These are phyloP conservation scores for Coelastrella sp. DNA, from an alignment of 139 green algal species.

Conservation along the genomic window DNA sequence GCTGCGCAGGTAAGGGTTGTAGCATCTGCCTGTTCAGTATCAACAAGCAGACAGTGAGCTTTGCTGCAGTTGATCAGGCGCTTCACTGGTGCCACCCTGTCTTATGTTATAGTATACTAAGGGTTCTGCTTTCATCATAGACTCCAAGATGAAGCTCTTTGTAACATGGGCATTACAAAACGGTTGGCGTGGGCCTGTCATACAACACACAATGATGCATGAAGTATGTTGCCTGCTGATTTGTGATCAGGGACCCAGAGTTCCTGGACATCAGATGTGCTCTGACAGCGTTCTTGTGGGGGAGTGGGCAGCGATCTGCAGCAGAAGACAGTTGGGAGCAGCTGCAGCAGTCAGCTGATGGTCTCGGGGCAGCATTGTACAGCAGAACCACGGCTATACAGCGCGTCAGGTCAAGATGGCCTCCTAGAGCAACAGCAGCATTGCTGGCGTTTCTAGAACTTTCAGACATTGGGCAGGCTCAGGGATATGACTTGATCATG, in stretches of 20 bases:
- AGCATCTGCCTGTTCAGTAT: too few relatives aligned
- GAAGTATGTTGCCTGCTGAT: too few relatives aligned
- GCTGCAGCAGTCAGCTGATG: slow-evolving; percentile 61
- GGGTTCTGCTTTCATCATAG: too few relatives aligned
- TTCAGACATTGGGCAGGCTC: slow-evolving; percentile 40
- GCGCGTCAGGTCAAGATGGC: slow-evolving; percentile 56
- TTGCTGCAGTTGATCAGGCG: too few relatives aligned
- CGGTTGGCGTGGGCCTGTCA: too few relatives aligned
- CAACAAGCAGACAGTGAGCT: too few relatives aligned
- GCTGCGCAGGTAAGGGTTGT: slow-evolving; percentile 49
- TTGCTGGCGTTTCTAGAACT: slow-evolving; percentile 62
- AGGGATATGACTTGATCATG: slow-evolving; percentile 60
- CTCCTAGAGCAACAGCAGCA: slow-evolving; percentile 61
- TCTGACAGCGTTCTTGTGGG: slow-evolving; percentile 63
- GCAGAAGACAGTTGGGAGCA: slow-evolving; percentile 65
- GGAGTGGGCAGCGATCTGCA: slow-evolving; percentile 39
- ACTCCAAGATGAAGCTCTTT: too few relatives aligned
- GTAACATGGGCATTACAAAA: too few relatives aligned
- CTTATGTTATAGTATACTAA: too few relatives aligned
- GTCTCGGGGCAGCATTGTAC: slow-evolving; percentile 60
- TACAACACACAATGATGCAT: too few relatives aligned
- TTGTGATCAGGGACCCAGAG: slow-evolving; percentile 51
- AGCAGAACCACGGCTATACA: slow-evolving; percentile 50
- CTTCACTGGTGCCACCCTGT: too few relatives aligned
- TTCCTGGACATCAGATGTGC: slow-evolving; percentile 67